Base-by-base conservation (phyloP, 2,329 filamentous ascomycete species). In the Phyllosticta citrichinensis region DNA sequence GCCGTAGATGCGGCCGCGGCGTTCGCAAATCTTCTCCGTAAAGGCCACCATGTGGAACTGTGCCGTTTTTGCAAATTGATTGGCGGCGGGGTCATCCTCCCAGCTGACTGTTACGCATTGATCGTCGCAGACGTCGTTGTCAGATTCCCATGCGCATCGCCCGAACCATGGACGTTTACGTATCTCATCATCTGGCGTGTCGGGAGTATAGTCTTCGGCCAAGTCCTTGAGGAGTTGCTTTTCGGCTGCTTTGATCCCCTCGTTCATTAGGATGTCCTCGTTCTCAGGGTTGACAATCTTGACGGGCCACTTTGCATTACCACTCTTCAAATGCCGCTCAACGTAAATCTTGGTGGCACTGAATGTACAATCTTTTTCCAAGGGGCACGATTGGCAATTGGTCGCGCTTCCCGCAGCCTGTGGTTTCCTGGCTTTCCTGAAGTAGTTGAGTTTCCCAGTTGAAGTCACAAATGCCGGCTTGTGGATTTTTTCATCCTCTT, bases 1-100 rank as follows among this genome's bases (percentile, higher is more conserved):
- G 56, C 94, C 94, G 74, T 97, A 96, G 55, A 97, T 84, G 63
- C 89, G 80, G 0, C 90, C 91, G 62, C 91, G 87, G 3, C 94
- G 85, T 65, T 96, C 83, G 72, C 93, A 97, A 66, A 95, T 87
- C 70, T 87, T 87, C 69, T 89, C 86, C 0, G 92, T 96, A 63
- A 92, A 89, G 1, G 93, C 91, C 2, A 93, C 87, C 93, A 97
- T 97, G 74, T 97, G 93, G 71, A 97, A 89, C 1, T 86, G 86
- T 0, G 92, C 93, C 17, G 87, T 91, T 76, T 97, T 97, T 52
- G 90, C 84, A 1, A 84, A 84, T 24, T 85, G 79, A 2, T 64
- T 62, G 33, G 68, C 66, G 0, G 63, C 60, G 10, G 27, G 55
- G 63, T 89, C 86, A 53, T 95, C 89, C 12, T 91, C 87, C 91